Base-by-base conservation (phyloP, 2,329 filamentous ascomycete genomes). In the Falciphora oryzae region DNA sequence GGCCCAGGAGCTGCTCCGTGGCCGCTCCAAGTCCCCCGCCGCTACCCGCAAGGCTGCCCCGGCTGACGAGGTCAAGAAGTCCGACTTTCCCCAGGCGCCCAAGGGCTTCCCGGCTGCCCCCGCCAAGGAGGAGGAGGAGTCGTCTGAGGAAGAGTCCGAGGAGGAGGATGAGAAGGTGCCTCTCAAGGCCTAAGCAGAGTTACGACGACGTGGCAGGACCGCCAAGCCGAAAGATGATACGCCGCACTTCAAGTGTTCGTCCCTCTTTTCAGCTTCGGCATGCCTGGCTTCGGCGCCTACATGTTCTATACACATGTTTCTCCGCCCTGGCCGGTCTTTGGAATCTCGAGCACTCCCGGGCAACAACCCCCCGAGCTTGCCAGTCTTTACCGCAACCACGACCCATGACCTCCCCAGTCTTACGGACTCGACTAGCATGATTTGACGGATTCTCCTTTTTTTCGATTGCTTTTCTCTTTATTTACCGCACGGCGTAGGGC, bases 1-100 rank as follows among this genome's bases (percentile, higher is more conserved):
- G 82, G 86, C 88, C 65, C 86, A 89, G 77, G 80, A 84, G 70
- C 79, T 89, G 73, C 80, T 89, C 69, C 81, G 82, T 65, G 81
- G 82, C 70, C 78, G 77, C 67, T 76, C 77, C 25, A 72, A 77
- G 64, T 78, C 80, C 56, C 76, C 80, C 64, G 77, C 79, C 70
- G 70, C 74, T 67, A 72, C 75, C 62, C 69, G 79, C 63, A 78
- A 78, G 70, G 32, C 77, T 63, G 58, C 66, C 58, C 63, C 67
- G 60, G 75, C 70, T 44, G 64, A 67, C 2, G 66, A 76, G 68
- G 69, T 67, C 63, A 65, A 71, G 69, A 77, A 78, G 71, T 71
- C 78, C 58, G 82, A 83, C 71, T 85, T 84, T 74, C 82, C 82
- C 2, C 73, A 76, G 62, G 79, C 73, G 28, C 76, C 77, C 64